phyloP scores from a whole-genome alignment of 2,329 filamentous ascomycete genomes.

The Grosmannia huntii region DNA sequence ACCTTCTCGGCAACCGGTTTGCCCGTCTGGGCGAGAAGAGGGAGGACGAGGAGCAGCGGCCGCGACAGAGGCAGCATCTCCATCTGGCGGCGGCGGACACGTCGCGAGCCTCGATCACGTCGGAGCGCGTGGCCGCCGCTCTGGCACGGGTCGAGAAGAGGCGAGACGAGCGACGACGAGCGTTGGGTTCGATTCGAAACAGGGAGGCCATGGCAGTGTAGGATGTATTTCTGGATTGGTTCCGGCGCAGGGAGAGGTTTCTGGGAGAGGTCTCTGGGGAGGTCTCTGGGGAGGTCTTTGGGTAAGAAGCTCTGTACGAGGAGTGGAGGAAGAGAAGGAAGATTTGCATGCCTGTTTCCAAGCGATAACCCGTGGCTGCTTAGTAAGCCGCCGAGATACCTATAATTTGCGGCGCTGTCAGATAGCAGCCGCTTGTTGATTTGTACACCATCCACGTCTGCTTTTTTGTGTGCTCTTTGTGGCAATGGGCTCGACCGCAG shows the following conservation, averaged over 20 bases:
- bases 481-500: background rate
- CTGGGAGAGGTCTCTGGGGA: too few species aligned
- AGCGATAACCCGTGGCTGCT: too few species aligned
- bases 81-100: background rate
- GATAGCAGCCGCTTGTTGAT: background rate
- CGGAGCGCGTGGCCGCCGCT: constrained; percentile 39
- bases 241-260: background rate
- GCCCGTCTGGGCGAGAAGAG: constrained; percentile 27
- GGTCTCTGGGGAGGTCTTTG: too few species aligned
- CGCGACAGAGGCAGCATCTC: background rate
- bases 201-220: constrained; percentile 40
- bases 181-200: constrained; percentile 17
- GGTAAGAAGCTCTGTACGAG: too few species aligned
- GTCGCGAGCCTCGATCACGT: constrained; percentile 31
- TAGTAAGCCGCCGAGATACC: too few species aligned
- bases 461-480: too few species aligned
- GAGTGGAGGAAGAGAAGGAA: too few species aligned
- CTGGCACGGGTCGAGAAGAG: constrained; percentile 41
- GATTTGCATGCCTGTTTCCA: too few species aligned
- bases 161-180: constrained; percentile 32
- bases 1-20: constrained; percentile 33
- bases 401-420: too few species aligned
- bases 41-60: background rate
- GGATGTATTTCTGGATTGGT: background rate
- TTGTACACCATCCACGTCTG: background rate